Percentiles rank a stretch among this genome's conserved stretches.
These are phyloP conservation scores for Cladosporium cucumerinum DNA, from an alignment of 2,329 filamentous ascomycete genomes.

Conservation along the genomic window DNA sequence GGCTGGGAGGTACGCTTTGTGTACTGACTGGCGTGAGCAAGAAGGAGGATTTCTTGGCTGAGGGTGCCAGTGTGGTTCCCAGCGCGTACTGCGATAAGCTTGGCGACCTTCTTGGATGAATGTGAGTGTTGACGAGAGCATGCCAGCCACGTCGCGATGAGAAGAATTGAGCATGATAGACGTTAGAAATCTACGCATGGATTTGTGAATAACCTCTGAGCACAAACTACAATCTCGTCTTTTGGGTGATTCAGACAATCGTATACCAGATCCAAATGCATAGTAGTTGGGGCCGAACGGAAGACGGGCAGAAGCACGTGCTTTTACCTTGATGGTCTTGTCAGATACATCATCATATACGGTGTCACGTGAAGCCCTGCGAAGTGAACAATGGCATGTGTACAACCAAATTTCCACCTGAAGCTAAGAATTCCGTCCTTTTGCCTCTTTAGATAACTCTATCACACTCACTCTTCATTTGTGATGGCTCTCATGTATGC, in stretches of 20 bases:
- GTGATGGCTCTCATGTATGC: background rate
- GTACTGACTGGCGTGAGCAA: constrained; percentile 87
- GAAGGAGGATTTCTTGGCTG: constrained; percentile 76
- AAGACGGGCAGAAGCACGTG: background rate
- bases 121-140: background rate
- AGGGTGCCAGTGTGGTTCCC: constrained; percentile 67
- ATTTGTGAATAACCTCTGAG: background rate
- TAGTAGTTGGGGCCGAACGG: background rate
- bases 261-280: background rate
- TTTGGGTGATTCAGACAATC: background rate
- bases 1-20: constrained; percentile 83
- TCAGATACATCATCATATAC: background rate
- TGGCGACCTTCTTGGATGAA: constrained; percentile 61
- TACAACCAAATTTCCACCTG: background rate
- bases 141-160: background rate
- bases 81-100: constrained; percentile 80
- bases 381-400: background rate
- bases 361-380: background rate
- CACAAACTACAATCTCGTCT: background rate
- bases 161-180: background rate
- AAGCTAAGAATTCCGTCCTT: no score
- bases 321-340: background rate
- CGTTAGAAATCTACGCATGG: background rate
- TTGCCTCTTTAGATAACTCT: background rate
- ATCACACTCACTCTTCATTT: background rate